Percentiles rank a stretch among this genome's conserved stretches.
phyloP scores from a whole-genome alignment of 805 yeast genomes.

The Teunomyces cretensis region DNA sequence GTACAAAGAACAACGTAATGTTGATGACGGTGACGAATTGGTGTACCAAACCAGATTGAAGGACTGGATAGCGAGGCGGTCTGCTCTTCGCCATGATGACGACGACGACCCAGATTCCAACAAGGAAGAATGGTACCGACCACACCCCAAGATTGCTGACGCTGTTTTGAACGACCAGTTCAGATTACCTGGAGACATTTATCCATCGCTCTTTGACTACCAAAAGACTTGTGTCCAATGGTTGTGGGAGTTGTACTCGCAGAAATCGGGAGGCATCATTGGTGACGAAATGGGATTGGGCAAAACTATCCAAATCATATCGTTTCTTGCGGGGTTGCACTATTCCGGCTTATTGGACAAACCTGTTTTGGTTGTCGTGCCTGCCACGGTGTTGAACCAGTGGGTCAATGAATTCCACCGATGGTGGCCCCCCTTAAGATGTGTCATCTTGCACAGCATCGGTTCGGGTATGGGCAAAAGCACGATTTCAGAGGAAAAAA shows the following conservation, averaged over 20 bases:
- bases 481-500: conserved; percentile 38
- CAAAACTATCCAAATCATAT: conserved; percentile 88
- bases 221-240: conserved; percentile 97
- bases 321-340: conserved; percentile 88
- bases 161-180: conserved; percentile 70
- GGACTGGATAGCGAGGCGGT: conserved; percentile 59
- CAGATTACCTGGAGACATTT: conserved; percentile 86
- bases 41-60: conserved; percentile 59
- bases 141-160: conserved; percentile 78
- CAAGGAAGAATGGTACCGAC: conserved; percentile 62
- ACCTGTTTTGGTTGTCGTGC: conserved; percentile 88
- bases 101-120: conserved; percentile 11
- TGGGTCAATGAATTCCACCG: conserved; percentile 96
- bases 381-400: conserved; percentile 93
- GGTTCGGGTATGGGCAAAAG: conserved; percentile 73
- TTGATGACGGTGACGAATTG: conserved; percentile 81
- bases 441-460: conserved; percentile 84
- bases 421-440: conserved; percentile 97
- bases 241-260: conserved; percentile 92
- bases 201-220: conserved; percentile 82
- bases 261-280: conserved; percentile 89
- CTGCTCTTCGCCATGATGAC: conserved; percentile 35
- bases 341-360: conserved; percentile 71
- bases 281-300: conserved; percentile 99
- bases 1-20: conserved; percentile 26